Conservation (phyloP, 257 asterid genomes). For the Capsicum chinense region DNA sequence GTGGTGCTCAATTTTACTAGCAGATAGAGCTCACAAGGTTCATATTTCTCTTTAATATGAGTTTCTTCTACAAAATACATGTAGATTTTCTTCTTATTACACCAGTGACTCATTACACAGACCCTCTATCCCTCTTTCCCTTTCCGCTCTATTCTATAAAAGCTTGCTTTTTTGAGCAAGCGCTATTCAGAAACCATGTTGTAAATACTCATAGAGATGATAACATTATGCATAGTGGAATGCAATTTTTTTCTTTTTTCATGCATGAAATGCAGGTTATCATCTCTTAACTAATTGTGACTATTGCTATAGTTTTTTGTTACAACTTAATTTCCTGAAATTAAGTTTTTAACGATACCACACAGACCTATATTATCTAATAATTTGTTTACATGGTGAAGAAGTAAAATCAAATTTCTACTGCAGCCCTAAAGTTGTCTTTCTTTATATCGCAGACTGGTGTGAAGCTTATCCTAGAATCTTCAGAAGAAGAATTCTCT, state of each 20-base stretch:
- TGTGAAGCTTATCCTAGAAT: conserved; percentile 66
- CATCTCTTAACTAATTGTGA: conserved; percentile 18
- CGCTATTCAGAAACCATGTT: background rate
- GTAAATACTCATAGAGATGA: background rate
- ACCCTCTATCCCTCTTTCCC: conserved; percentile 21
- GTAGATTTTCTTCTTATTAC: background rate
- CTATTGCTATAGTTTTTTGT: conserved; percentile 16
- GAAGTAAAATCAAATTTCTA: conserved; percentile 28
- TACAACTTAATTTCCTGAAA: background rate
- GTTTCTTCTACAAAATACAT: conserved; percentile 17
- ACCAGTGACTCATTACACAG: background rate
- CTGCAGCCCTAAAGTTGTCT: conserved; percentile 35
- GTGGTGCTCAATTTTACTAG: conserved; percentile 61
- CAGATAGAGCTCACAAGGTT: conserved; percentile 81
- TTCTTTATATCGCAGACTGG: conserved; percentile 61
- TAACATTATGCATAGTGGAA: conserved; percentile 11
- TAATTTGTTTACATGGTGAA: conserved; percentile 30
- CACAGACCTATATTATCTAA: background rate
- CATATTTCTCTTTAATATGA: conserved; percentile 37
- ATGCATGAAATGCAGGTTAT: conserved; percentile 15
- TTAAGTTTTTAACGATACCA: background rate
- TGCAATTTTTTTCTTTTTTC: background rate
- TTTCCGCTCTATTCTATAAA: background rate
- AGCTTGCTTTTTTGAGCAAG: background rate
- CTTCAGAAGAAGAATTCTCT: conserved; percentile 67